Base-by-base conservation (phyloP, 2,329 filamentous ascomycete genomes). In the Zasmidium cellare region DNA sequence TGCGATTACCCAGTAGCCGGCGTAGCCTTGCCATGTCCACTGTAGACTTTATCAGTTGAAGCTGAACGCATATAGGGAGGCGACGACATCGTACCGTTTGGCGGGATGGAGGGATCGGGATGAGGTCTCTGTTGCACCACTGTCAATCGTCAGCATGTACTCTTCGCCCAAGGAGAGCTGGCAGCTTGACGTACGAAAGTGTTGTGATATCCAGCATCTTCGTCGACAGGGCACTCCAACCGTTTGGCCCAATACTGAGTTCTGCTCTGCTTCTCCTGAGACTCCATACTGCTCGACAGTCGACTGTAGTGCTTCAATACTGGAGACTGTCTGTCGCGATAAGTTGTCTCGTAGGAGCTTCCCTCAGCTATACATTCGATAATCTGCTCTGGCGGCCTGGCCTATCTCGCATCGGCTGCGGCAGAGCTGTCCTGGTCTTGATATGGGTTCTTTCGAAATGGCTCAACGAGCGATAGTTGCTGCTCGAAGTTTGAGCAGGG, bases 21-120 rank as follows among this genome's bases (percentile, higher is more conserved):
- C 52, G 53, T 55, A 62, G 60, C 57, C 60, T 55, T 59, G 51
- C 60, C 57, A 62, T n/a, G 57, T 55, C 57, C 57, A 62, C 25
- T 41, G 35, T 14, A 14, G n/a, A 41, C 12, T 7, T 7, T 14
- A n/a, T n/a, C 35, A 41, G 35, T 14, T 3, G 16, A 18, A 5
- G 35, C n/a, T 41, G 3, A 41, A 9, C n/a, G 12, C 6, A 9
- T 3, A 3, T 9, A 14, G 35, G 3, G 25, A 5, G 5, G 11
- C 11, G 35, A 18, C 7, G 16, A n/a, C 6, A n/a, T 3, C n/a
- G 11, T 41, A 9, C 35, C 16, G 60, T 62, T n/a, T 52, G 54
- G n/a, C 54, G 54, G 25, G 45, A 28, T 6, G 35, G 20, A 19
- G 57, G 57, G 28, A 55, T 59, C 9, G 60, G 60, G 12, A 59